A percentile compares a stretch with the other conserved stretches of the same genome.
These are phyloP conservation scores for Phytopythium cucurbitacearum DNA, from an alignment of 352 stramenopile species.

Conservation along the genomic window DNA sequence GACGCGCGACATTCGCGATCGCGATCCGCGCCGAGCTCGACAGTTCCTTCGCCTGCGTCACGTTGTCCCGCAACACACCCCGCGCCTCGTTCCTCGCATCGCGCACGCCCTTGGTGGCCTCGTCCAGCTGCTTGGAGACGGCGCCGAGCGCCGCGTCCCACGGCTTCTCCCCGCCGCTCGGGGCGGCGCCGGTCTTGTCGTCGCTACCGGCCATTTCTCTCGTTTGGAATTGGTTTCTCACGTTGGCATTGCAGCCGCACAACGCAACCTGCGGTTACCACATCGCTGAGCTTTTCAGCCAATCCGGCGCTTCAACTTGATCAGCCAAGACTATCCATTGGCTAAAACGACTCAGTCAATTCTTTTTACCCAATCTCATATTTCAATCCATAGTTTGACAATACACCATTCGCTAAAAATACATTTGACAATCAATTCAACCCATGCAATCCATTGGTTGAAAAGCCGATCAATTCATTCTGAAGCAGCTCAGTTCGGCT, in stretches of 20 bases:
- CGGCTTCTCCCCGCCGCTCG: constrained; percentile 46
- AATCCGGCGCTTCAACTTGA: constrained; percentile 3
- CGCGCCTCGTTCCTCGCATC: constrained; percentile 36
- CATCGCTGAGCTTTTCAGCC: constrained; percentile 6
- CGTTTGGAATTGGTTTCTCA: neutral
- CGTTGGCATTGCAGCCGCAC: constrained; percentile 3
- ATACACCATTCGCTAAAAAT: too few relatives aligned
- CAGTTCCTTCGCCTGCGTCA: constrained; percentile 59
- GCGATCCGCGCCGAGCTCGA: constrained; percentile 49
- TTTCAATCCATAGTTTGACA: too few relatives aligned
- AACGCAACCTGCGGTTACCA: constrained; percentile 2
- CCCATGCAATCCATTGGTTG: too few relatives aligned
- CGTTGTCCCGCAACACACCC: constrained; percentile 28
- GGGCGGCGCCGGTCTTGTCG: constrained; percentile 16
- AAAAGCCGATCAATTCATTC: too few relatives aligned
- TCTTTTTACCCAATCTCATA: too few relatives aligned
- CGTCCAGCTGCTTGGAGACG: constrained; percentile 46
- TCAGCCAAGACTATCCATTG: too few relatives aligned
- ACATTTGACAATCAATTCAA: too few relatives aligned
- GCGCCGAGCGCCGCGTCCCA: constrained; percentile 42
- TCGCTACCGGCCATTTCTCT: constrained; percentile 1
- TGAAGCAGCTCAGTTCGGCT: neutral
- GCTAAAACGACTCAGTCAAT: too few relatives aligned
- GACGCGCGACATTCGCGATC: constrained; percentile 27
- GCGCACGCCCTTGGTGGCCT: constrained; percentile 42